phyloP scores from a whole-genome alignment of 2,329 filamentous ascomycete genomes.

The Penicillium sp. region DNA sequence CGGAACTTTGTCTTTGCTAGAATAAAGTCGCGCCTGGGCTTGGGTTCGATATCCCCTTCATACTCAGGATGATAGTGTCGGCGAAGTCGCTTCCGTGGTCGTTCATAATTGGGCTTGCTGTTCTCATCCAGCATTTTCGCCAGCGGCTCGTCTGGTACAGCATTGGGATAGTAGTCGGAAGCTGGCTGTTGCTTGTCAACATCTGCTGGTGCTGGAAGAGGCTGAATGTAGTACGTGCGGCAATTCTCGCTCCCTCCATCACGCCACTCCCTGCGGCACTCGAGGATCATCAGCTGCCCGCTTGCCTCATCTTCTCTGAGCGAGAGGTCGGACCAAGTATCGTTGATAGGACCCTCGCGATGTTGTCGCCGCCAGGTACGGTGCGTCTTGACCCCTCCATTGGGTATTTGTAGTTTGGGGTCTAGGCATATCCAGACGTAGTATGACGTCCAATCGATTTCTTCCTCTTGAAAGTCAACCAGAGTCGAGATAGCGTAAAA shows the following conservation, averaged over 20 bases:
- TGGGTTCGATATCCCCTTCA: slow-evolving; percentile 28
- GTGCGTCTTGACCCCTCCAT: slow-evolving; percentile 49
- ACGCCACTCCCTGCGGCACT: slow-evolving; percentile 72
- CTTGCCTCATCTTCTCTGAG: slow-evolving; percentile 65
- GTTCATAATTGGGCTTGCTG: slow-evolving; percentile 41
- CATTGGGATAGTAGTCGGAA: slow-evolving; percentile 20
- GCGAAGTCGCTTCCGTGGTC: slow-evolving; percentile 42
- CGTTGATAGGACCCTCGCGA: slow-evolving; percentile 72
- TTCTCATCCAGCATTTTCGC: slow-evolving; percentile 33
- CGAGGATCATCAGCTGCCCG: slow-evolving; percentile 65
- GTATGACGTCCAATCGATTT: slow-evolving; percentile 70
- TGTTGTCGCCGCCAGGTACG: slow-evolving; percentile 70
- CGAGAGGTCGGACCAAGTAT: slow-evolving; percentile 72
- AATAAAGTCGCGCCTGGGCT: slow-evolving; percentile 45
- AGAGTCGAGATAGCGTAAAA: slow-evolving; percentile 75
- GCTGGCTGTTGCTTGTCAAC: slow-evolving; percentile 24
- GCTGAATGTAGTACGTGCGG: slow-evolving; percentile 68
- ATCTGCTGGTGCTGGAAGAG: slow-evolving; percentile 39
- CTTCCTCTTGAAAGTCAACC: slow-evolving; percentile 64
- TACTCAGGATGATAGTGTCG: slow-evolving; percentile 49
- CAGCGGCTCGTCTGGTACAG: slow-evolving; percentile 35
- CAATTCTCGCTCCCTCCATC: slow-evolving; percentile 61
- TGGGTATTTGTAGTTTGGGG: slow-evolving; percentile 49
- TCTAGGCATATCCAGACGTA: slow-evolving; percentile 71
- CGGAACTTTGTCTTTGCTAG: slow-evolving; percentile 51